Evolutionary conservation across 176 grass and related monocot species (phyloP).

Genomic region (Oryza rufipogon): DNA sequence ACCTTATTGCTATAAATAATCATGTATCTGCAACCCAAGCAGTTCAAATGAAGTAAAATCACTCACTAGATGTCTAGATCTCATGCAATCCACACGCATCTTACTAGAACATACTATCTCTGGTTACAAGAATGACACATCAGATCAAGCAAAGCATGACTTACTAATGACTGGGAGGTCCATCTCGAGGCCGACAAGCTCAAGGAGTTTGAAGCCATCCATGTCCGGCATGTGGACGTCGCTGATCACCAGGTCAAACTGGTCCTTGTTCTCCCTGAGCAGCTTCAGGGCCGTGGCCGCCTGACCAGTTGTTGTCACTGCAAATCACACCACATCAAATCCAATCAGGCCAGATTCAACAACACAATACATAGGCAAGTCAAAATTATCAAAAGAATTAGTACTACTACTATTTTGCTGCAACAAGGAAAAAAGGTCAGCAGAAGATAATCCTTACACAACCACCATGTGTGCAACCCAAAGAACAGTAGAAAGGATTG

Average conservation of each 20-base stretch:
- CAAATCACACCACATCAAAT: slow-evolving; percentile 37
- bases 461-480: background rate
- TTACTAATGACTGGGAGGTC: slow-evolving; percentile 97
- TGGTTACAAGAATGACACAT: background rate
- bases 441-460: slow-evolving; percentile 3
- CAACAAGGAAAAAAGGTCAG: background rate
- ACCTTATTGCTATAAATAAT: slow-evolving; percentile 18
- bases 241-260: slow-evolving; percentile 87
- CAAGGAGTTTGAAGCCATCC: slow-evolving; percentile 92
- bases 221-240: slow-evolving; percentile 98
- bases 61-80: slow-evolving; percentile 29
- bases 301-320: slow-evolving; percentile 76
- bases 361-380: background rate
- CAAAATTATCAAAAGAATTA: slow-evolving; percentile 9
- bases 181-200: slow-evolving; percentile 85
- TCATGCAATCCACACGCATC: slow-evolving; percentile 31
- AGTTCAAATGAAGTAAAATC: background rate
- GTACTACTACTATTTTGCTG: background rate
- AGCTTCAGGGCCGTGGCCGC: slow-evolving; percentile 64
- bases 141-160: slow-evolving; percentile 4
- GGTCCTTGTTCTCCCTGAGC: slow-evolving; percentile 80
- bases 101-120: background rate
- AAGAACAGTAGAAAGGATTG: slow-evolving; percentile 3
- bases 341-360: slow-evolving; percentile 18
- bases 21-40: background rate